These are phyloP conservation scores for Phellopilus nigrolimitatus DNA, from an alignment of 1,284 basidiomycete genomes.

Conservation along the genomic window DNA sequence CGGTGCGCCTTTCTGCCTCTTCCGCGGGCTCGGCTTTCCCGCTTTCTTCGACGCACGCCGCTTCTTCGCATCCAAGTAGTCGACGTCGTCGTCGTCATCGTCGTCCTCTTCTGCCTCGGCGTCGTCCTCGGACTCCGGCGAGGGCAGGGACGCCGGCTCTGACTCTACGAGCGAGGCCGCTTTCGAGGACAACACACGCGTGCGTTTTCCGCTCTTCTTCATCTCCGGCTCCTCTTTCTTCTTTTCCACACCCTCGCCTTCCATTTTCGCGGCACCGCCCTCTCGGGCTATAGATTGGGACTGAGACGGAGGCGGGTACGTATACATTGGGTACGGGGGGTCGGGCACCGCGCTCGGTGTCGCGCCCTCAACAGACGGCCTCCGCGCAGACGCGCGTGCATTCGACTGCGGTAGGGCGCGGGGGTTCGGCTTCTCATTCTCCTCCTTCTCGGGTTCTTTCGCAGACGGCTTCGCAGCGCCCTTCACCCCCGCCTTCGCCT, in stretches of 20 bases:
- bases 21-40: neutral
- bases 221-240: neutral
- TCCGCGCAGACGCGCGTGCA: too few species aligned
- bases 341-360: constrained; percentile 5
- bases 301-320: neutral
- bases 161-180: too few species aligned
- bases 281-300: neutral
- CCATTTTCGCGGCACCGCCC: neutral
- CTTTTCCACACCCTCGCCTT: neutral
- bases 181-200: neutral
- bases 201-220: neutral
- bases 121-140: too few species aligned
- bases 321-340: constrained; percentile 7
- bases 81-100: neutral
- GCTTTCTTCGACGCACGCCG: too few species aligned
- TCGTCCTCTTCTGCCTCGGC: neutral
- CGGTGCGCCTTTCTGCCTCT: neutral
- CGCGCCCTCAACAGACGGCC: neutral
- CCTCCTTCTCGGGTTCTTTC: too few species aligned
- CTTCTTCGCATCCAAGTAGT: neutral
- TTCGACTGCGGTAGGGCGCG: neutral
- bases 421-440: too few species aligned
- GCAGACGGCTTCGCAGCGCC: too few species aligned
- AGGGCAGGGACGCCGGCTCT: too few species aligned
- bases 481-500: neutral